Evolutionary conservation across 2,329 filamentous ascomycete species (phyloP), one percentile per base, ranked within the genome.

Genomic region (Huntiella decipiens): DNA sequence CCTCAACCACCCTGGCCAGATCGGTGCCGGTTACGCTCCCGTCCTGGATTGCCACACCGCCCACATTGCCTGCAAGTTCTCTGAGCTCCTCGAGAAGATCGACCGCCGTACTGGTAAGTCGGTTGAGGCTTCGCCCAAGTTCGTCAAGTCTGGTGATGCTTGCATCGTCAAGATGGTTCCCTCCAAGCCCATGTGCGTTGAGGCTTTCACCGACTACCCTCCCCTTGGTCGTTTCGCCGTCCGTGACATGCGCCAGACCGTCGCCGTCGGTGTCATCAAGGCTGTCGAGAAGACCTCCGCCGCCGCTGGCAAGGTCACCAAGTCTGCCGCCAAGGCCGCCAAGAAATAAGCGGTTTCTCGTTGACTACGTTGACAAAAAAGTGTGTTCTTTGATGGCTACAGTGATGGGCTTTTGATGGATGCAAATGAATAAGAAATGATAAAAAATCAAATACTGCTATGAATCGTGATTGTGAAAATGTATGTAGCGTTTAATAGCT

Each of bases 1-100:
- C 65, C 85, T 98, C 58, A 96, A 96, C 87, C 91, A 98, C 84
- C 91, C 91, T 63, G 91, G 91, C 67, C 91, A 98, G 78, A 82
- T 98, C 65, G 87, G 88, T 77, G 86, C 86, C 66, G 91, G 91
- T 67, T 98, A 98, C 77, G 88, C 91, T 58, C 91, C 91, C 66
- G 91, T 98, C 61, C 81, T 98, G 55, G 91, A 98, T 68, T 98
- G 91, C 84, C 91, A 98, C 82, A 98, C 91, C 64, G 91, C 91
- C 71, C 91, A 98, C 82, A 98, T 98, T 79, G 91, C 91, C 63
- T 98, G 91, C 91, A 96, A 96, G 84, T 98, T 98, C 79, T 69
- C 84, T 61, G 91, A 96, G 83, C 80, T 98, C 63, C 75, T 88
- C 57, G 85, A 96, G 84, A 98, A 98, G 88, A 98, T 98, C 63